Base-by-base conservation (phyloP, 371 early-diverging fungal species). In the Smittium culicis region DNA sequence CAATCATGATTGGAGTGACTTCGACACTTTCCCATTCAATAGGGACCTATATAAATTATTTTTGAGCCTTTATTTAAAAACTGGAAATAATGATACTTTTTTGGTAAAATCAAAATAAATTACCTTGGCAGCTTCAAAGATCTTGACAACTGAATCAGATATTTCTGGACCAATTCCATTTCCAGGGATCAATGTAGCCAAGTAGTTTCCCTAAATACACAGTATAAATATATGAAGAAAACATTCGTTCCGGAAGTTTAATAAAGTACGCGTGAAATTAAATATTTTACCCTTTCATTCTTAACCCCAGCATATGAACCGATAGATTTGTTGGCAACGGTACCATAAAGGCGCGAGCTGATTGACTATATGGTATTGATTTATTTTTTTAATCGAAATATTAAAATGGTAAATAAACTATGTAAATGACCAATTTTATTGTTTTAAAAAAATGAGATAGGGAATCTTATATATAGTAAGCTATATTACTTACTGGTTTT, bases 91-190 rank as follows among this genome's bases (percentile, higher is more conserved):
- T 59, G 16, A 16, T 16, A 59, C 8, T n/a, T 27, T 62, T 24
- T 62, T 24, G 20, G 30, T 62, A 62, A 34, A 62, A 25, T 28
- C 14, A 24, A 24, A 2, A 62, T 20, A 24, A 24, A 34, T 34
- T 64, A 64, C 65, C 77, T 88, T 86, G 71, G 93, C 94, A 58
- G 94, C 96, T 67, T 82, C 80, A 79, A 93, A 97, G 75, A 97
- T 95, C 65, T 86, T 77, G 83, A 90, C 86, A 62, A 98, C 97
- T 17, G 92, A 89, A 63, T 83, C 77, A 56, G 96, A 91, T 70
- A 98, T 98, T 82, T 98, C 98, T 58, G 98, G 98, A 66, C 98
- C 98, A 72, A 98, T 98, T 69, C 98, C 98, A 78, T 98, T 96
- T 72, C 98, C 98, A 54, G 98, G 96, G 72, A 98, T 96, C 68